A percentile compares a stretch with the other conserved stretches of the same genome.
Conservation (phyloP, 805 yeast species). For the Cyberlindnera mrakii region DNA sequence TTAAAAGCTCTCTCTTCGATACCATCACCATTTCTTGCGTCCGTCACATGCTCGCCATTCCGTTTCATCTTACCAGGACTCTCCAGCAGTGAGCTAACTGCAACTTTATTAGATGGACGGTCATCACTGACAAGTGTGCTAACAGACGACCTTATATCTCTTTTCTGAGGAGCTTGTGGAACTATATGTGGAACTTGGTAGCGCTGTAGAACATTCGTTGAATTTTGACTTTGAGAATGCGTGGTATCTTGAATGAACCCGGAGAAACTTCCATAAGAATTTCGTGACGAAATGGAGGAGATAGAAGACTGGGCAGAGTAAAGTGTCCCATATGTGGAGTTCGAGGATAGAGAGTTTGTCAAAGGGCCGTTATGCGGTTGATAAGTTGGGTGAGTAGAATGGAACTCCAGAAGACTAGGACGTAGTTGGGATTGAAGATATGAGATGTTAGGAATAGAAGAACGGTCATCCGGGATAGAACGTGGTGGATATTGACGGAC, state of each 20-base stretch:
- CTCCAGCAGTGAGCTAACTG: slow-evolving; percentile 19
- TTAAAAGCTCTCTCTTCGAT: too few relatives aligned
- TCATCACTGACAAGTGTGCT: background rate
- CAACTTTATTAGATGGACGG: slow-evolving; percentile 4
- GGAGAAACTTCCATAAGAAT: slow-evolving; percentile 16
- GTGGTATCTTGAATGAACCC: slow-evolving; percentile 5
- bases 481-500: slow-evolving; percentile 12
- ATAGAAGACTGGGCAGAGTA: slow-evolving; percentile 22
- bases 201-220: background rate
- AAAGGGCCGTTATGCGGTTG: background rate
- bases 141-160: background rate
- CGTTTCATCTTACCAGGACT: slow-evolving; percentile 6
- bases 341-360: slow-evolving; percentile 17
- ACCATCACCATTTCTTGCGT: too few relatives aligned
- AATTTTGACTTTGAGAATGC: background rate
- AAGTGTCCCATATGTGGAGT: slow-evolving; percentile 14
- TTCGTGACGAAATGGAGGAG: slow-evolving; percentile 21
- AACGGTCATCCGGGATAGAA: slow-evolving; percentile 16
- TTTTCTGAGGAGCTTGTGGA: too few relatives aligned
- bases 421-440: slow-evolving; percentile 18
- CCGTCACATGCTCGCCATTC: background rate
- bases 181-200: background rate
- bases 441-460: slow-evolving; percentile 14
- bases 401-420: slow-evolving; percentile 20
- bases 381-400: slow-evolving; percentile 8